A percentile compares a stretch with the other conserved stretches of the same genome.
phyloP scores from a whole-genome alignment of 2,329 filamentous ascomycete genomes.

The Fusarium veterinarium region DNA sequence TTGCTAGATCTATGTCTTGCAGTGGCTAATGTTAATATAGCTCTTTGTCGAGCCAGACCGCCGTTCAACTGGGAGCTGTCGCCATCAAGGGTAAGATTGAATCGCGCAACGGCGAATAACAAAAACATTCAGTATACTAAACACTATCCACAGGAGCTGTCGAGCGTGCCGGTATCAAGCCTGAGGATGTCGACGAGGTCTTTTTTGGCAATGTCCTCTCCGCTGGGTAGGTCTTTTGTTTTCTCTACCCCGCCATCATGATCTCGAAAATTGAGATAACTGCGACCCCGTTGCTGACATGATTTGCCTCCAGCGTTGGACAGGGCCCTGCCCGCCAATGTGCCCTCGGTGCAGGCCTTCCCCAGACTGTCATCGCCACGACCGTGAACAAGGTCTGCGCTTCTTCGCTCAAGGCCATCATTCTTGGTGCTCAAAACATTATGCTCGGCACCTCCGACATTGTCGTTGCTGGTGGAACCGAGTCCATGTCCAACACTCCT shows the following conservation, averaged over 20 bases:
- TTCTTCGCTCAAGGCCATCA: constrained; percentile 92
- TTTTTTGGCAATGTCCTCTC: constrained; percentile 99
- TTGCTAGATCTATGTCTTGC: neutral
- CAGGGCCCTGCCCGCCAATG: constrained; percentile 97
- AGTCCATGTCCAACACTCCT: constrained; percentile 98
- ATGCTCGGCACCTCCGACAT: constrained; percentile 94
- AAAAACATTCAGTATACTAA: constrained; percentile 1
- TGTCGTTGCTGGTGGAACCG: constrained; percentile 92
- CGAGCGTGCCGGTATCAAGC: constrained; percentile 87
- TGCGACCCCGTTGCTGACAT: constrained; percentile 22
- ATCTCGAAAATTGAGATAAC: neutral
- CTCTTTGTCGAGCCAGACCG: constrained; percentile 87
- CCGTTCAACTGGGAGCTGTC: constrained; percentile 86
- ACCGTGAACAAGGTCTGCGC: constrained; percentile 99
- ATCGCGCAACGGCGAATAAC: neutral
- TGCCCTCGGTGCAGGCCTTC: constrained; percentile 87
- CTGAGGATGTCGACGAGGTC: constrained; percentile 92
- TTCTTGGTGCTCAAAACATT: constrained; percentile 95
- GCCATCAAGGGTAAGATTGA: constrained; percentile 85
- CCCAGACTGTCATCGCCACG: constrained; percentile 83
- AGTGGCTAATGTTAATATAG: constrained; percentile 59
- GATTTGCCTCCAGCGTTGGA: constrained; percentile 72
- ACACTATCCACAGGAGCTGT: constrained; percentile 72
- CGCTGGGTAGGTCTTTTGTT: constrained; percentile 75
- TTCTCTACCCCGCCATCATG: constrained; percentile 15